These are phyloP conservation scores for Barnettozyma californica DNA, from an alignment of 805 yeast genomes.

Conservation along the genomic window DNA sequence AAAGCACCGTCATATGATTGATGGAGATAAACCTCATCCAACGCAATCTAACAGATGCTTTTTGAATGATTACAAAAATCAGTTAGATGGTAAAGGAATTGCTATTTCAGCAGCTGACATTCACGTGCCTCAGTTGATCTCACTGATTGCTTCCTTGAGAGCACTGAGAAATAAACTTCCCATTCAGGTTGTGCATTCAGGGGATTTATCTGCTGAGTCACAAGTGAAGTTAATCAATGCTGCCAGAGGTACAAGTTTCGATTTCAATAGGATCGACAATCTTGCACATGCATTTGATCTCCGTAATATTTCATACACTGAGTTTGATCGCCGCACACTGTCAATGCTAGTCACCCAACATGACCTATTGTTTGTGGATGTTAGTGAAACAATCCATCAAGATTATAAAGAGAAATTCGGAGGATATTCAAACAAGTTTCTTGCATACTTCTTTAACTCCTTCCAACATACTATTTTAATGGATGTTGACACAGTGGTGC, in stretches of 20 bases:
- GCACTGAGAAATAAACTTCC: conserved; percentile 33
- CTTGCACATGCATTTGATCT: conserved; percentile 3
- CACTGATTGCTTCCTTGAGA: conserved; percentile 37
- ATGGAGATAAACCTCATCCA: not conserved
- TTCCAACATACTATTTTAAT: conserved; percentile 44
- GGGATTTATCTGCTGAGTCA: conserved; percentile 28
- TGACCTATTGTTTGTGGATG: conserved; percentile 38
- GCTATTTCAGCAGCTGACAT: conserved; percentile 27
- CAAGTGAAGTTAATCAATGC: conserved; percentile 29
- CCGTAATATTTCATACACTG: not conserved
- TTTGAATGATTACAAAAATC: conserved; percentile 21
- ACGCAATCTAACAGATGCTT: conserved; percentile 24
- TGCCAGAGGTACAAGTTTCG: conserved; percentile 24
- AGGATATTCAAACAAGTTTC: conserved; percentile 41
- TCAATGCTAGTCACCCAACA: conserved; percentile 23
- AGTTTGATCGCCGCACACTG: not conserved
- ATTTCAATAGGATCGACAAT: conserved; percentile 13
- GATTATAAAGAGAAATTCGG: conserved; percentile 23
- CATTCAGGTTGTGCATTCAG: conserved; percentile 35
- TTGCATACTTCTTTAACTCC: conserved; percentile 43
- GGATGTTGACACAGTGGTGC: conserved; percentile 47
- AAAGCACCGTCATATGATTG: conserved; percentile 5
- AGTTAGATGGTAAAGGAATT: conserved; percentile 32
- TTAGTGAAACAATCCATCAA: conserved; percentile 18
- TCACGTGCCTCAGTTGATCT: conserved; percentile 25